Percentiles rank a stretch among this genome's conserved stretches.
Evolutionary conservation across 1,139 yeast genomes (phyloP).

Genomic region (Suhomyces chickasaworum): DNA sequence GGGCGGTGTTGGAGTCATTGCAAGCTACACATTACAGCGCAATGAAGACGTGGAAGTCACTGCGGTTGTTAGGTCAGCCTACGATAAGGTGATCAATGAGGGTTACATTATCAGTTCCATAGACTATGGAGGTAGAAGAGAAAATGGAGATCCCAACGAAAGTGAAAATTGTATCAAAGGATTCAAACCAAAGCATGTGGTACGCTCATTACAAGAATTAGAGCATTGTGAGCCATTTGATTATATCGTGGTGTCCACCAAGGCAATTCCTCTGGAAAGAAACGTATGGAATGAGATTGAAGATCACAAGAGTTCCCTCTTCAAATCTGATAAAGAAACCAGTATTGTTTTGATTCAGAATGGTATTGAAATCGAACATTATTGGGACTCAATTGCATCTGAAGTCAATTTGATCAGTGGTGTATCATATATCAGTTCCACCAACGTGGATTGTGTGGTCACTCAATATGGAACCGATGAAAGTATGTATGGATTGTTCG

Average conservation of each 20-base stretch:
- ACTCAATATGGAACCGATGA: constrained; percentile 56
- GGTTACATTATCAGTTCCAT: constrained; percentile 35
- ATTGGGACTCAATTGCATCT: constrained; percentile 55
- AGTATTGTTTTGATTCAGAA: constrained; percentile 69
- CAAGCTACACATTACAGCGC: constrained; percentile 57
- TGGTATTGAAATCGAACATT: constrained; percentile 66
- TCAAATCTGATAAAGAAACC: constrained; percentile 28
- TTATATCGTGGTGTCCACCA: constrained; percentile 36
- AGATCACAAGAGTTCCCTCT: constrained; percentile 11
- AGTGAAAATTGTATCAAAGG: constrained; percentile 22
- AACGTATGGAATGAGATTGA: constrained; percentile 29
- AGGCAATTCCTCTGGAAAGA: constrained; percentile 30
- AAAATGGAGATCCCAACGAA: constrained; percentile 20
- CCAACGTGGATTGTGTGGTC: constrained; percentile 55
- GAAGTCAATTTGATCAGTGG: constrained; percentile 52
- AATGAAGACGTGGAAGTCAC: constrained; percentile 40
- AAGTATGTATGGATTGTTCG: constrained; percentile 57
- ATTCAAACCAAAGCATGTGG: constrained; percentile 30
- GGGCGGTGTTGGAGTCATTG: constrained; percentile 77
- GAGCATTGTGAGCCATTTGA: constrained; percentile 31
- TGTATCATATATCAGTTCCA: constrained; percentile 67
- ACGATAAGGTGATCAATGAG: constrained; percentile 26
- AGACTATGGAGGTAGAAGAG: constrained; percentile 28
- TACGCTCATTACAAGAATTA: constrained; percentile 28
- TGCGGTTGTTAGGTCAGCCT: constrained; percentile 37